Conservation (phyloP, 202 grass and related monocot genomes). For the Schoenoplectus triqueter region DNA sequence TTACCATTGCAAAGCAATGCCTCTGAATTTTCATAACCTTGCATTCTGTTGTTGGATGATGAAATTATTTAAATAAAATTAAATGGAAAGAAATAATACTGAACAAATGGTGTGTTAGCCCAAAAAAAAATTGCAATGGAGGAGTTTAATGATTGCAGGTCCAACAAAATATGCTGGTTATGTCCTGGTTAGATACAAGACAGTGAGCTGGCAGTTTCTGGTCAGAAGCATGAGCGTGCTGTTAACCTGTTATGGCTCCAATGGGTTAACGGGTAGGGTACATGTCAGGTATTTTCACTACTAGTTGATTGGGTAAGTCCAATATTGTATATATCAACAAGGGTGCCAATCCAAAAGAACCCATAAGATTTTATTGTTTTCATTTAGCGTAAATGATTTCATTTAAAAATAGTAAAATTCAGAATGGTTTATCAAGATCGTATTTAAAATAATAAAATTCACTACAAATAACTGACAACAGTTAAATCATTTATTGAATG, state of each 20-base stretch:
- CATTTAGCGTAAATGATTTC: background rate
- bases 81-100: background rate
- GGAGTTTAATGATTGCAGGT: background rate
- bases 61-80: slow-evolving; percentile 8
- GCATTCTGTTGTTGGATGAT: slow-evolving; percentile 30
- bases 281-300: background rate
- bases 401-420: background rate
- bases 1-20: slow-evolving; percentile 37
- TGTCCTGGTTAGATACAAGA: background rate
- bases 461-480: background rate
- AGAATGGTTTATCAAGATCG: slow-evolving; percentile 7
- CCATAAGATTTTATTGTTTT: background rate
- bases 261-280: background rate
- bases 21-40: slow-evolving; percentile 28
- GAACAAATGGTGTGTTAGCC: background rate
- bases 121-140: background rate
- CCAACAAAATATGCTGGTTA: slow-evolving; percentile 1
- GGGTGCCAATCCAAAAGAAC: background rate
- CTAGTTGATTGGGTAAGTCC: background rate
- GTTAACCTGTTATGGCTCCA: background rate
- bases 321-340: background rate
- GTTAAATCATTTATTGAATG: background rate
- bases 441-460: slow-evolving; percentile 1
- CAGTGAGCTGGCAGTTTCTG: background rate
- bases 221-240: background rate